Base-by-base conservation (phyloP, 129 eudicot species). In the Mikania micrantha region DNA sequence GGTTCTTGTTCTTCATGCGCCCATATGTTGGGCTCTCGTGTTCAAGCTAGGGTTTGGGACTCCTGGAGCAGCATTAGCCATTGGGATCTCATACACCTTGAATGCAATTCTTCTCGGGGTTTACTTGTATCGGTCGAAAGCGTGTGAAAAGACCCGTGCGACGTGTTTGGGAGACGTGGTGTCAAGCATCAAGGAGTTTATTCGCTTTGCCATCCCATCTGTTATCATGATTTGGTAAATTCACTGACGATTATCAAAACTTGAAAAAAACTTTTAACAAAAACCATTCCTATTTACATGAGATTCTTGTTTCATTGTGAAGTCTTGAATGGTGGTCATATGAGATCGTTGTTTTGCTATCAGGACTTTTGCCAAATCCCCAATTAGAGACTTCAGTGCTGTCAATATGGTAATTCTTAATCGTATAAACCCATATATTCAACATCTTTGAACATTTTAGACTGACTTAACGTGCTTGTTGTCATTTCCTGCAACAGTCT, bases 301-400 rank as follows among this genome's bases (percentile, higher is more conserved):
- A 39, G 53, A 58, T 73, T 67, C 39, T n/a, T 27, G 10, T 40
- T 42, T 57, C 44, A 19, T 20, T 20, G 60, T 56, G 25, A 64
- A 77, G 81, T 29, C 90, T 85, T 70, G 87, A 85, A 57, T 79
- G 90, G 90, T 85, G 87, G 87, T 67, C 82, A 4, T 85, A 63
- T 49, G 90, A 85, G 78, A 42, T 85, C 36, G 73, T 78, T n/a
- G 52, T 76, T 49, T 79, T 85, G 80, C 61, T 85, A 2, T 58
- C 90, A 0, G 87, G 87, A 5, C 78, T 79, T 60, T 44, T 85
- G 71, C 78, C 87, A 5, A 85, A 79, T 78, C 91, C 91, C 7
- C 82, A 85, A 45, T 74, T 85, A 52, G 85, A 85, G 67, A 78
- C 90, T 28, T 85, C 85, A 4, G 87, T 85, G 58, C 90, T 85